Percentiles rank a stretch among this genome's conserved stretches.
Conservation (phyloP, 1,139 yeast species). For the Geotrichum citri-aurantii region DNA sequence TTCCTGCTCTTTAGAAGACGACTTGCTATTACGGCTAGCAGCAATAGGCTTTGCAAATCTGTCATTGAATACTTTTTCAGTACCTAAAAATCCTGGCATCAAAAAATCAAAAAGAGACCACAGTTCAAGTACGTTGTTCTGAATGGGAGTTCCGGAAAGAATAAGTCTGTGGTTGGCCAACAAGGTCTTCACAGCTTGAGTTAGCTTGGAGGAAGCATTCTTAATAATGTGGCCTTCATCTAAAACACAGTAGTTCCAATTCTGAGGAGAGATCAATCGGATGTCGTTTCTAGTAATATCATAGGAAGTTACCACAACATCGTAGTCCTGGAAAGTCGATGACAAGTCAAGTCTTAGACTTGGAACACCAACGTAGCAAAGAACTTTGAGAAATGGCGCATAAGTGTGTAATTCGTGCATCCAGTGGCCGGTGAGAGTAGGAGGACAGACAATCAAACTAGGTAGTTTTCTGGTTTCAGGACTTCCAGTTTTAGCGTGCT, state of each 20-base stretch:
- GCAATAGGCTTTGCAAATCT: conserved; percentile 97
- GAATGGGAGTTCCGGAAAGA: conserved; percentile 96
- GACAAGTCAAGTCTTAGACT: conserved; percentile 58
- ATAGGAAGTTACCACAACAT: conserved; percentile 88
- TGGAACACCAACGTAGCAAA: conserved; percentile 93
- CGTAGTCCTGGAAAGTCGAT: conserved; percentile 50
- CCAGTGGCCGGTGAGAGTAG: conserved; percentile 98
- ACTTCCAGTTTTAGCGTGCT: conserved; percentile 50
- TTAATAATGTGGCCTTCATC: conserved; percentile 98
- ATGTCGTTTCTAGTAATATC: conserved; percentile 94
- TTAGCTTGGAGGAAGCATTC: conserved; percentile 80
- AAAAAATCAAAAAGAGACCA: conserved; percentile 97
- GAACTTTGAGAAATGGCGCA: conserved; percentile 77
- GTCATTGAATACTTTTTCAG: conserved; percentile 90
- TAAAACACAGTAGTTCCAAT: conserved; percentile 88
- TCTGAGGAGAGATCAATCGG: conserved; percentile 51
- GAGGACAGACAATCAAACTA: conserved; percentile 87
- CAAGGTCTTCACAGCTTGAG: conserved; percentile 78
- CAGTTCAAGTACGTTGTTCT: conserved; percentile 89
- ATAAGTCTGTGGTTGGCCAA: conserved; percentile 85
- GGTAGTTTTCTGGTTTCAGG: conserved; percentile 75
- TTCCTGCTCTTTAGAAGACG: conserved; percentile 92
- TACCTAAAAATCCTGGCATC: conserved; percentile 98
- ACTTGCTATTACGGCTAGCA: conserved; percentile 83
- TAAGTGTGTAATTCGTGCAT: conserved; percentile 89